Evolutionary conservation across 2,329 filamentous ascomycete genomes (phyloP).

Genomic region (Fusarium sp.): DNA sequence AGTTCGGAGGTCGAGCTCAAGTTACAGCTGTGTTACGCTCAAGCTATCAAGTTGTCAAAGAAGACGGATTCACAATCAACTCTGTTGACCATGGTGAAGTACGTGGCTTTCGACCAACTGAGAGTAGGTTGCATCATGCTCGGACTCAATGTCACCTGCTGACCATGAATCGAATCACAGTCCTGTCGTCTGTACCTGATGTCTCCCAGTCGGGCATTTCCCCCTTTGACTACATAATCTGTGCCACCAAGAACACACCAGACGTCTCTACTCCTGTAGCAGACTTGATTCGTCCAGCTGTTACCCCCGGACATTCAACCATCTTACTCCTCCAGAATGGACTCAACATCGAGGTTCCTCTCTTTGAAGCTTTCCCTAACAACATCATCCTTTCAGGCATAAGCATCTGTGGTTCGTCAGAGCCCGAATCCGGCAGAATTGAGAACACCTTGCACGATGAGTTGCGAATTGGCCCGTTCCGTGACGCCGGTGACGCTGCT

Average conservation of each 20-base stretch:
- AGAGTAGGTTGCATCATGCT: conserved; percentile 28
- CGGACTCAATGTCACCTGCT: not conserved
- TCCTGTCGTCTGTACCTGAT: conserved; percentile 40
- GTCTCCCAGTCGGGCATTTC: conserved; percentile 25
- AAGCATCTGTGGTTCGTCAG: conserved; percentile 48
- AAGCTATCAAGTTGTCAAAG: conserved; percentile 43
- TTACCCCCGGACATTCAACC: conserved; percentile 36
- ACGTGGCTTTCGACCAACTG: conserved; percentile 38
- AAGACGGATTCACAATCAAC: conserved; percentile 43
- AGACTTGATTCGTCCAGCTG: conserved; percentile 44
- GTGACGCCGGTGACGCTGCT: conserved; percentile 27
- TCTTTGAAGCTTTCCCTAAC: conserved; percentile 39
- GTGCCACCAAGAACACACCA: conserved; percentile 47
- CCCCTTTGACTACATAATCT: conserved; percentile 47
- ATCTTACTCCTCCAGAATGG: conserved; percentile 48
- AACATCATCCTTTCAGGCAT: conserved; percentile 46
- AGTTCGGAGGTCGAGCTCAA: conserved; percentile 39
- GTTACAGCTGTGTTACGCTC: conserved; percentile 48
- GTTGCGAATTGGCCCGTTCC: conserved; percentile 43
- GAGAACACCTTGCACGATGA: conserved; percentile 44
- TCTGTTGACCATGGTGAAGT: conserved; percentile 46
- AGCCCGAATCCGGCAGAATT: conserved; percentile 41
- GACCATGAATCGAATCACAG: conserved; percentile 21
- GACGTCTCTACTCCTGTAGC: conserved; percentile 36
- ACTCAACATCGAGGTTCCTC: conserved; percentile 45